Base-by-base conservation (phyloP, 176 grass and related monocot species). In the Avena insularis region DNA sequence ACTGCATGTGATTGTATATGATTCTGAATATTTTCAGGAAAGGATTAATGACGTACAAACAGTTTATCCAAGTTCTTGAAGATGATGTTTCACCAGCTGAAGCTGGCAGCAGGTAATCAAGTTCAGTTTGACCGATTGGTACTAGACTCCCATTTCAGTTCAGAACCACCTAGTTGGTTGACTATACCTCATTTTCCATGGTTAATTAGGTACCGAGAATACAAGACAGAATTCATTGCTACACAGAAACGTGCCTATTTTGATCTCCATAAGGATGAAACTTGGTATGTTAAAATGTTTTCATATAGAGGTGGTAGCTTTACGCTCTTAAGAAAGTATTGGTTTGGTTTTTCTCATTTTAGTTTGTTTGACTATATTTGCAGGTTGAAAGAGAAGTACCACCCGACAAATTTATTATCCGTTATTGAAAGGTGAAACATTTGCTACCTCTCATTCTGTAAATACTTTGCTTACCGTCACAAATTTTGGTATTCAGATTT, bases 341-440 rank as follows among this genome's bases (percentile, higher is more conserved):
- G 35, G 53, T 51, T 67, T 80, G 20, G 1, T 75, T 2, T 75
- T 87, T 16, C 68, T 70, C 12, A 36, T 85, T 65, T 20, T 20
- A 14, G 54, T 82, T 82, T 82, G 50, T 80, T 70, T 82, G 19
- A 19, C 59, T 82, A 19, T 38, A 60, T 58, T 88, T 93, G 87
- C 92, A 97, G 95, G 93, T 90, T 97, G 65, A 97, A 95, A 89
- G 91, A 97, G 59, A 97, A 89, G 87, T 97, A 97, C 87, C 95
- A 95, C 60, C 95, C 95, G n/a, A 95, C 91, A 80, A 95, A 91
- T 67, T 91, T 97, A 40, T 70, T 93, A 79, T 72, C 87, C 63
- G 95, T 95, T 68, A 97, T 97, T 79, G 80, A 93, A 87, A 97
- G 91, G 93, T 97, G 60, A 90, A 86, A 84, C 19, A 31, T 63